Evolutionary conservation across 176 grass and related monocot genomes (phyloP).

Genomic region (Cenchrus fungigraminus): DNA sequence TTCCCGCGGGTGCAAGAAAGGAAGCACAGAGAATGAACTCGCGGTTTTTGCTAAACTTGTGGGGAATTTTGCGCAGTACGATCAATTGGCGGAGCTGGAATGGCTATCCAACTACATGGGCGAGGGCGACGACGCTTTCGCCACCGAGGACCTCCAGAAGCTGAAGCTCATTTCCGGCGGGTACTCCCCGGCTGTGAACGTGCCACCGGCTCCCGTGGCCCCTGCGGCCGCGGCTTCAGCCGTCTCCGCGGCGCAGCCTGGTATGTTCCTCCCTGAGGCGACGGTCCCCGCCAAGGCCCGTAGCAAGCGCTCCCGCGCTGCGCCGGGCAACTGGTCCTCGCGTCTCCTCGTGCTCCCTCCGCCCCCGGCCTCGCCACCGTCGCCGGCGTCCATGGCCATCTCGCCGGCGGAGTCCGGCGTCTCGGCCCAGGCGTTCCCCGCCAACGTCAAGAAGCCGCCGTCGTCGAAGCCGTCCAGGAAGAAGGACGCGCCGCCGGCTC

Average conservation of each 20-base stretch:
- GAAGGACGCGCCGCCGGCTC: constrained; percentile 41
- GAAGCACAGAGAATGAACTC: neutral
- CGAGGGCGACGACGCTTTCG: constrained; percentile 66
- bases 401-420: constrained; percentile 55
- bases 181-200: neutral
- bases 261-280: constrained; percentile 46
- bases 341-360: constrained; percentile 56
- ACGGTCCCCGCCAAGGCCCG: constrained; percentile 62
- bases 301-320: constrained; percentile 68
- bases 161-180: constrained; percentile 73
- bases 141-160: constrained; percentile 88
- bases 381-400: constrained; percentile 54
- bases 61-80: constrained; percentile 73
- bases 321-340: constrained; percentile 70
- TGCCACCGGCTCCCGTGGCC: constrained; percentile 10
- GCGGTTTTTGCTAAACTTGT: constrained; percentile 7
- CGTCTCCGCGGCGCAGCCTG: constrained; percentile 19
- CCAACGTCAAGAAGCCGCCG: constrained; percentile 39
- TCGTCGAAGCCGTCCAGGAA: constrained; percentile 64
- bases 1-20: neutral
- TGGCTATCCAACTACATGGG: constrained; percentile 88
- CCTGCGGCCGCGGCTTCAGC: neutral
- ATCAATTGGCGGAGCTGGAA: constrained; percentile 87
- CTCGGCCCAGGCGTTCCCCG: constrained; percentile 27
- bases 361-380: constrained; percentile 21